Evolutionary conservation across 345 rosid genomes (phyloP), one percentile per base, ranked within the genome.

Genomic region (Populus euphratica): DNA sequence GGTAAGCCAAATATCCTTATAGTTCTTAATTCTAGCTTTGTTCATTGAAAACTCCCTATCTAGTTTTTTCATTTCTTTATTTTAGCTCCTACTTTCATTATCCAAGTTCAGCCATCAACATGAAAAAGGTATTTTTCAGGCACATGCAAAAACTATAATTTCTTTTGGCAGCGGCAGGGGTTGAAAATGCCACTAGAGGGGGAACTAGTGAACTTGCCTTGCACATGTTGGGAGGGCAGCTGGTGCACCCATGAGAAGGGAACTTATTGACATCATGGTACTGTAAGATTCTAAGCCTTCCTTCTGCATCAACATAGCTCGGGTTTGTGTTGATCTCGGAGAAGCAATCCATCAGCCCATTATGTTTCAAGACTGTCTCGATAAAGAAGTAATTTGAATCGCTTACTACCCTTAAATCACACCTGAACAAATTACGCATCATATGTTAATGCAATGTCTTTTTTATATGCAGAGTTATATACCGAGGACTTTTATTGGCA

Each of bases 181-280:
- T n/a, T 23, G 25, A 27, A 62, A 62, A 62, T 3, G 66, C 14
- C 66, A 50, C 35, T 1, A 14, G 72, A 39, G 31, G 17, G 52
- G 31, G 21, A 50, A 9, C 12, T 6, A 50, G 10, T 17, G 49
- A 33, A 74, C 78, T 52, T 73, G 74, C 86, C 84, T 84, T 84
- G 80, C 84, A 81, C 84, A 81, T 81, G 68, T 81, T 84, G 52
- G 80, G 74, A 36, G 81, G 84, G 75, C 84, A 81, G 73, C 81
- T 76, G 6, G 62, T 61, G 79, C 84, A 78, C 31, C 72, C 69
- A 73, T 78, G 75, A 63, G 81, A 41, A 64, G 78, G 39, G 50
- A 77, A 71, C 5, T 56, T 61, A 43, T 27, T 21, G 14, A 71
- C 47, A 76, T 81, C 77, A 68, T 80, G 80, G 75, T 74, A 80